Evolutionary conservation across 371 early-diverging fungal species (phyloP), one percentile per base, ranked within the genome.

Genomic region (Mortierella sp.): DNA sequence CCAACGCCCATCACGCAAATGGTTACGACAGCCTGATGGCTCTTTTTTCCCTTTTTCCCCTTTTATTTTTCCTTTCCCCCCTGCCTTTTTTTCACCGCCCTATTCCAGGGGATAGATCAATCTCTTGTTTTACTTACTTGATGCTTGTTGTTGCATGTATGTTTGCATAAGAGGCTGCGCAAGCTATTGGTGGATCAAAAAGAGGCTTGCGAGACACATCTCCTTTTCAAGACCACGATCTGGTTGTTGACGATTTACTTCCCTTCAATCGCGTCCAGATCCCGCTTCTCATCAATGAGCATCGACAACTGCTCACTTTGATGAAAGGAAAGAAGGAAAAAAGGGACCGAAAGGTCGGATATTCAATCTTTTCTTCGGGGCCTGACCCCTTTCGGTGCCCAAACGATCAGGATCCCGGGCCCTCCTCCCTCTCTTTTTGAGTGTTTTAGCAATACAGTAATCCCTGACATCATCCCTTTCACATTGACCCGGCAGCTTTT

Each of bases 381-480:
- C 34, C 58, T 58, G 58, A 31, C 26, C 19, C 58, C 58, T 34
- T 58, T 34, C 19, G 58, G 34, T 2, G 14, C 34, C 34, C 14
- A 34, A 58, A 58, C 9, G 37, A 58, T 34, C 58, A 58, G 58
- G 58, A 31, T 31, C 58, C 58, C 22, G 34, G 16, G 58, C 34
- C n/a, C 34, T 50, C 50, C 50, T 50, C 19, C 34, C 6, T 53
- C 14, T 55, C 16, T 31, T 29, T 31, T 8, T 55, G 26, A 26
- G 31, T 31, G 55, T 31, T 8, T 55, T 55, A 26, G 31, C 55
- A 55, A 29, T 55, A 6, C 4, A n/a, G n/a, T n/a, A n/a, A n/a
- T n/a, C 55, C 19, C 55, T 55, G 58, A 58, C 58, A 58, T 58
- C 58, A 58, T 58, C 58, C 29, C 19, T 19, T 55, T n/a, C n/a